Evolutionary conservation across 2,329 filamentous ascomycete species (phyloP).

Genomic region (Penicillium sp.): DNA sequence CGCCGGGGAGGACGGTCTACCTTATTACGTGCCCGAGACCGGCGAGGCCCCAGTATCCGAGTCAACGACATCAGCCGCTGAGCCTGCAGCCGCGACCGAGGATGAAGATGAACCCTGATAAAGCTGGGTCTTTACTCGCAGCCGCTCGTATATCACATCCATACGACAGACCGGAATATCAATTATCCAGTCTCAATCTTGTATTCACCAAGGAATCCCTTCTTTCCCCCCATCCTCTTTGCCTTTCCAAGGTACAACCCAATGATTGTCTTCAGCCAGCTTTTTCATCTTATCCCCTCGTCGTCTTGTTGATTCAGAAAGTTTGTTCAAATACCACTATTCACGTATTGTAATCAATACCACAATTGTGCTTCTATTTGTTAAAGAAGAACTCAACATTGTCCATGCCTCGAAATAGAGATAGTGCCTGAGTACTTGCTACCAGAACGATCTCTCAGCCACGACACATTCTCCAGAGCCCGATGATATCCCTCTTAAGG

Average conservation of each 20-base stretch:
- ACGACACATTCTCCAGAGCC: too few species aligned
- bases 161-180: background rate
- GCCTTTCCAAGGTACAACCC: slow-evolving; percentile 12
- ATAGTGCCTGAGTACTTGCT: too few species aligned
- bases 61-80: slow-evolving; percentile 22
- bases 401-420: background rate
- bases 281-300: slow-evolving; percentile 8
- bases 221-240: slow-evolving; percentile 1
- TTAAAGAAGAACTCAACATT: background rate
- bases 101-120: slow-evolving; percentile 25
- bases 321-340: slow-evolving; percentile 28
- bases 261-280: slow-evolving; percentile 22
- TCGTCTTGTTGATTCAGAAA: slow-evolving; percentile 14
- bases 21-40: slow-evolving; percentile 48
- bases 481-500: too few species aligned
- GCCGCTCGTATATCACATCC: slow-evolving; percentile 10
- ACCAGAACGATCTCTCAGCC: too few species aligned
- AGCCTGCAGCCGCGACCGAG: slow-evolving; percentile 23
- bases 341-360: slow-evolving; percentile 27
- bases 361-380: background rate
- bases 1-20: slow-evolving; percentile 79
- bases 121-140: background rate
- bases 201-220: slow-evolving; percentile 14
- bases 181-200: slow-evolving; percentile 6
- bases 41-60: slow-evolving; percentile 29